Conservation (phyloP, 352 stramenopile species). For the Halophytophthora batemanensis region DNA sequence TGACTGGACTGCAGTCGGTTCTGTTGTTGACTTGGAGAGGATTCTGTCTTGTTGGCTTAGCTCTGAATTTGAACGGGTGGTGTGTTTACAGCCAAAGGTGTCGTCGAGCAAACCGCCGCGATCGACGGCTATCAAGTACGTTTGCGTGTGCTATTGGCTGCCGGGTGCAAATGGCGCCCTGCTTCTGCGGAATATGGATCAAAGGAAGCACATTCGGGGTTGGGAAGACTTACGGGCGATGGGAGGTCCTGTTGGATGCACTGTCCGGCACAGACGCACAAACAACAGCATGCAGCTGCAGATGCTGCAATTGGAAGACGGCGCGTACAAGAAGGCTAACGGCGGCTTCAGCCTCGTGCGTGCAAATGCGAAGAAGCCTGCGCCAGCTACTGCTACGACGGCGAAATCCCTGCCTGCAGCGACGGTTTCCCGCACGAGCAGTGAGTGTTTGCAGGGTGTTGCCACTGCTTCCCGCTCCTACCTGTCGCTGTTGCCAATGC, state of each 20-base stretch:
- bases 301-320: constrained; percentile 57
- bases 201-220: no score
- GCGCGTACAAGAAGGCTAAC: constrained; percentile 71
- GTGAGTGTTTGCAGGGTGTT: constrained; percentile 4
- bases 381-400: not conserved
- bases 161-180: no score
- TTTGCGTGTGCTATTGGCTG: not conserved
- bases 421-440: constrained; percentile 14
- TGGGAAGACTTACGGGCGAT: no score
- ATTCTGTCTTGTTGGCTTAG: not conserved
- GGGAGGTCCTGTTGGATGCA: no score
- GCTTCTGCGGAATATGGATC: no score
- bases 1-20: not conserved
- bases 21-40: not conserved
- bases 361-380: constrained; percentile 40
- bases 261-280: constrained; percentile 13
- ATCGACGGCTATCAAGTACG: constrained; percentile 12
- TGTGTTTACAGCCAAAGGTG: constrained; percentile 26
- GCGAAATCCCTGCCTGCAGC: not conserved
- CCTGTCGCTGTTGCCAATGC: not conserved
- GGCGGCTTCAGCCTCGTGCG: constrained; percentile 72
- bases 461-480: not conserved
- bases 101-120: constrained; percentile 9
- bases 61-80: constrained; percentile 8
- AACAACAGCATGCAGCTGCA: constrained; percentile 49